Percentiles rank a stretch among this genome's conserved stretches.
These are phyloP conservation scores for Spirogloea muscicola DNA, from an alignment of 139 green algal genomes.

Conservation along the genomic window DNA sequence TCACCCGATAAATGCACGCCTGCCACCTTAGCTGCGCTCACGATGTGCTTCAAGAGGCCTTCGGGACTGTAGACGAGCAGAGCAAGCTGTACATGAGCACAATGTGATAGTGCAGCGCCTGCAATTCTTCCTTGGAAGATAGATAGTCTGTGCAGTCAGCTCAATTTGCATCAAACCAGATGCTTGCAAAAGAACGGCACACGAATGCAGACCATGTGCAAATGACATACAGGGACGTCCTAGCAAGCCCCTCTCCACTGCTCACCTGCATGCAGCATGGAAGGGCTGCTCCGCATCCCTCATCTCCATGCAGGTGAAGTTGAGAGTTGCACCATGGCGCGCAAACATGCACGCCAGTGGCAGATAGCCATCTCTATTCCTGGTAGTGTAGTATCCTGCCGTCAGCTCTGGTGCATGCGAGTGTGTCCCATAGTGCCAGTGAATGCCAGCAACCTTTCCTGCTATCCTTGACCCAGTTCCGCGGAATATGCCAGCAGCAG, in stretches of 20 bases:
- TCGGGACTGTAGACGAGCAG: constrained; percentile 88
- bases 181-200: too few relatives aligned
- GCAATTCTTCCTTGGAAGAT: too few relatives aligned
- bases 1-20: constrained; percentile 83
- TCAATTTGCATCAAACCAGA: too few relatives aligned
- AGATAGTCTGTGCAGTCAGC: too few relatives aligned
- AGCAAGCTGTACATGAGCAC: too few relatives aligned
- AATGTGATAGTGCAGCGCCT: too few relatives aligned
- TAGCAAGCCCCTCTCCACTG: too few relatives aligned
- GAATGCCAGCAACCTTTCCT: constrained; percentile 76
- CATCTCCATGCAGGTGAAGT: constrained; percentile 99
- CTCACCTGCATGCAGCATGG: too few relatives aligned
- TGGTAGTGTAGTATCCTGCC: constrained; percentile 97
- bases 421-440: constrained; percentile 97
- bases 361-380: constrained; percentile 76
- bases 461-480: constrained; percentile 23
- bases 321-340: constrained; percentile 66
- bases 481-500: constrained; percentile 36
- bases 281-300: constrained; percentile 92
- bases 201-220: too few relatives aligned
- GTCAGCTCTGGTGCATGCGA: constrained; percentile 95
- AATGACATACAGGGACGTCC: too few relatives aligned
- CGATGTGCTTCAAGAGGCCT: constrained; percentile 56
- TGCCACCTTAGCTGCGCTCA: constrained; percentile 49
- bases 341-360: constrained; percentile 55